These are phyloP conservation scores for Cladophialophora immunda DNA, from an alignment of 2,329 filamentous ascomycete species.

Conservation along the genomic window DNA sequence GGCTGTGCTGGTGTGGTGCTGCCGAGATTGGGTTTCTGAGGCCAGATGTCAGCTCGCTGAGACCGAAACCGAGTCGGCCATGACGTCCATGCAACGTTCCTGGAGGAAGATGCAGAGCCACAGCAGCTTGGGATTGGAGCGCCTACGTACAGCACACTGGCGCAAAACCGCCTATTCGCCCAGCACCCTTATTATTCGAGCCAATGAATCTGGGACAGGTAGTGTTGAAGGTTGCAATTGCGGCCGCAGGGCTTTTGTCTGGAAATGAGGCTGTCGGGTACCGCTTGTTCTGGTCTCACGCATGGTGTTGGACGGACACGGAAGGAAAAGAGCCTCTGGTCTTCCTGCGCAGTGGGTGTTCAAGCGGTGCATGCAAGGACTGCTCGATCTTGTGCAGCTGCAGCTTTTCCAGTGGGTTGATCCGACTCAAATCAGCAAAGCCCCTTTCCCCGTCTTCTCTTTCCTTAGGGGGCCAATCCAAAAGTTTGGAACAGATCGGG, in stretches of 20 bases:
- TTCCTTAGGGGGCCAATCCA: background rate
- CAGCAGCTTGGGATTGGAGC: slow-evolving; percentile 29
- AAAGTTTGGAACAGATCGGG: slow-evolving; percentile 11
- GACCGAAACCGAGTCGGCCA: slow-evolving; percentile 20
- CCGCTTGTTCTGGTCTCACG: slow-evolving; percentile 35
- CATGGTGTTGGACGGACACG: slow-evolving; percentile 39
- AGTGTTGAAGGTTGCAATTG: slow-evolving; percentile 36
- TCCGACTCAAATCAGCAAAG: slow-evolving; percentile 2
- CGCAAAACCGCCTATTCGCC: slow-evolving; percentile 38
- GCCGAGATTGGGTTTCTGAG: slow-evolving; percentile 32
- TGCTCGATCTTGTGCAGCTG: slow-evolving; percentile 7
- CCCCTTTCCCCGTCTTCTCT: background rate
- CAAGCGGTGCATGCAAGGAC: background rate
- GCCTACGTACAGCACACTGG: slow-evolving; percentile 22
- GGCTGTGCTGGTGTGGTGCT: slow-evolving; percentile 21
- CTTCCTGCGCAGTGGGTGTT: background rate
- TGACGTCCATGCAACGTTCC: slow-evolving; percentile 29
- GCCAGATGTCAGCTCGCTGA: slow-evolving; percentile 32
- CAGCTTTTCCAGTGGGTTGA: background rate
- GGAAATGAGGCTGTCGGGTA: slow-evolving; percentile 39
- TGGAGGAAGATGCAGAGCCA: slow-evolving; percentile 20
- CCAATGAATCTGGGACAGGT: slow-evolving; percentile 39
- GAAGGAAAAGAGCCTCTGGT: slow-evolving; percentile 4
- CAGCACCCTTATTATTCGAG: slow-evolving; percentile 39
- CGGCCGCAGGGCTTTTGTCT: slow-evolving; percentile 37